Evolutionary conservation across 1,284 basidiomycete genomes (phyloP).

Genomic region (Sanghuangporus sanghuang): DNA sequence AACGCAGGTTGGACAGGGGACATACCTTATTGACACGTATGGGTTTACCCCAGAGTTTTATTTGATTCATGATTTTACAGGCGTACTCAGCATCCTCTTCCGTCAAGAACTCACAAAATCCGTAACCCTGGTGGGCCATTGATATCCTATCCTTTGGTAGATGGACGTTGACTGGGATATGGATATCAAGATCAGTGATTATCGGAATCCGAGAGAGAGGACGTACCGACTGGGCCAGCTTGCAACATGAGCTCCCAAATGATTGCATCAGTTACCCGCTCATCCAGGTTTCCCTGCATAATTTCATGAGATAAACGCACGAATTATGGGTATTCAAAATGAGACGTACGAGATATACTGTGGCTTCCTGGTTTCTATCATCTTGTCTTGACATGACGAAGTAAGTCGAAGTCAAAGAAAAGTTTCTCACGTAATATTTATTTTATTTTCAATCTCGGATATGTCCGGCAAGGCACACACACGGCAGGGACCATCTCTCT

Average conservation of each 20-base stretch:
- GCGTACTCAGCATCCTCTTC: conserved; percentile 99
- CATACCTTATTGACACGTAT: conserved; percentile 96
- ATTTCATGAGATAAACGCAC: neutral
- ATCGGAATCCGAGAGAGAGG: conserved; percentile 18
- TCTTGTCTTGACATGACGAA: conserved; percentile 74
- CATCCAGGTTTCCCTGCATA: conserved; percentile 89
- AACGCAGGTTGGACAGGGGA: conserved; percentile 10
- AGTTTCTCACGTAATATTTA: too few species aligned
- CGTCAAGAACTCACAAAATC: conserved; percentile 97
- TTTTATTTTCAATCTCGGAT: too few species aligned
- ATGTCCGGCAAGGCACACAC: too few species aligned
- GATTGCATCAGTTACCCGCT: conserved; percentile 88
- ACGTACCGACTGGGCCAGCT: conserved; percentile 91
- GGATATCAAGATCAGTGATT: neutral
- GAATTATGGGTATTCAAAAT: neutral
- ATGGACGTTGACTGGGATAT: conserved; percentile 88
- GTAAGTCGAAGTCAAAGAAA: neutral
- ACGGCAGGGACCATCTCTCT: too few species aligned
- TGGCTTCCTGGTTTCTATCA: conserved; percentile 93
- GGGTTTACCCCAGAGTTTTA: conserved; percentile 97
- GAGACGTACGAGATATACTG: conserved; percentile 74
- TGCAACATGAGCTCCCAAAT: conserved; percentile 99
- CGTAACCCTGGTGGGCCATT: conserved; percentile 97
- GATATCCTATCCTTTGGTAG: conserved; percentile 99
- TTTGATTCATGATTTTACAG: conserved; percentile 99